Evolutionary conservation across 1,139 yeast genomes (phyloP).

Genomic region (Geotrichum klebahnii): DNA sequence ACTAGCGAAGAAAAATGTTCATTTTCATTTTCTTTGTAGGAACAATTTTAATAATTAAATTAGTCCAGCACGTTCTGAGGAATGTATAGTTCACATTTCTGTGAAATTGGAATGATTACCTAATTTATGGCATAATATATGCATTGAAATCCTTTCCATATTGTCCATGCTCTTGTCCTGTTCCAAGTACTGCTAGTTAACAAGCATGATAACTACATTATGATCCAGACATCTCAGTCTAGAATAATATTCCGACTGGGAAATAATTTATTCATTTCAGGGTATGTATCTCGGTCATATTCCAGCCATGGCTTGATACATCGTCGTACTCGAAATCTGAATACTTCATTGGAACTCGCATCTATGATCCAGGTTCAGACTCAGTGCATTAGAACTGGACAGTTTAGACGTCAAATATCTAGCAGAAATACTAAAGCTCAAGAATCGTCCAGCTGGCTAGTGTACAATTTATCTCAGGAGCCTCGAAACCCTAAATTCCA

Average conservation of each 20-base stretch:
- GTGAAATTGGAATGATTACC: no score
- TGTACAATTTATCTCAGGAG: constrained; percentile 2
- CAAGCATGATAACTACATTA: neutral
- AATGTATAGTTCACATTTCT: no score
- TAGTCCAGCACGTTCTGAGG: no score
- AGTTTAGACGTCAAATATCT: neutral
- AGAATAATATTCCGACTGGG: neutral
- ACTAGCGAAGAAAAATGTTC: no score
- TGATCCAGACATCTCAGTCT: neutral
- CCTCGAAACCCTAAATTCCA: neutral
- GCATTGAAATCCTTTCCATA: no score
- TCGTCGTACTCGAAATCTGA: neutral
- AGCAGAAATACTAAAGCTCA: neutral
- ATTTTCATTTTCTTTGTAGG: no score
- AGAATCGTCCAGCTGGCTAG: neutral
- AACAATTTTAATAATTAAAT: no score
- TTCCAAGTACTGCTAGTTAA: neutral
- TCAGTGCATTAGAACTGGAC: neutral
- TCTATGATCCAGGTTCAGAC: neutral
- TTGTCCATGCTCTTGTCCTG: no score
- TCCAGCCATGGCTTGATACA: neutral
- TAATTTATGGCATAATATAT: no score
- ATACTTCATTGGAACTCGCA: neutral
- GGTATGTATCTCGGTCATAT: neutral
- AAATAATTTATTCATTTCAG: neutral